These are phyloP conservation scores for Chaetomium sp. DNA, from an alignment of 2,329 filamentous ascomycete genomes.

Conservation along the genomic window DNA sequence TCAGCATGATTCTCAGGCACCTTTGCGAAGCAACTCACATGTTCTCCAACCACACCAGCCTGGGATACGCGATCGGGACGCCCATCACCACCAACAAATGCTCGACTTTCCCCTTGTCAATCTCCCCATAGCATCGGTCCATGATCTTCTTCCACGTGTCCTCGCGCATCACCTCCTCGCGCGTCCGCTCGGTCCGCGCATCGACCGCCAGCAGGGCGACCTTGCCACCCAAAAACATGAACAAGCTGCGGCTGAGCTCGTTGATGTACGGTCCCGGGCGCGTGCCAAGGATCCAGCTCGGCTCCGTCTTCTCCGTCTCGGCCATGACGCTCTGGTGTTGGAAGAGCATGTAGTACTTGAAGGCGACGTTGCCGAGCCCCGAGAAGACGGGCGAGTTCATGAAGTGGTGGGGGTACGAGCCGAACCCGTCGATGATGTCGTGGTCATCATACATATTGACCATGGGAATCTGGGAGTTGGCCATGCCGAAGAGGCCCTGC, in stretches of 20 bases:
- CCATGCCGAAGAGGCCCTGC: conserved; percentile 89
- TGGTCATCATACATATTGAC: conserved; percentile 98
- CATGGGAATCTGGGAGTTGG: conserved; percentile 94
- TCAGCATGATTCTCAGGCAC: conserved; percentile 10
- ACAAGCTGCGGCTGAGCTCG: conserved; percentile 81
- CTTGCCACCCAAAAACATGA: conserved; percentile 77
- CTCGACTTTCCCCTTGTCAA: conserved; percentile 80
- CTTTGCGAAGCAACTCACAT: conserved; percentile 53
- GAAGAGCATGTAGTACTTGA: conserved; percentile 99
- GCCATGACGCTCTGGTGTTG: conserved; percentile 87
- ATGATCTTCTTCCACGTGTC: conserved; percentile 86
- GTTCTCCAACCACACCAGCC: conserved; percentile 72
- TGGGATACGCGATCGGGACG: conserved; percentile 79
- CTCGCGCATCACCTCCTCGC: conserved; percentile 76
- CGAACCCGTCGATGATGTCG: conserved; percentile 87
- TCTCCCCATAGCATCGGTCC: conserved; percentile 79
- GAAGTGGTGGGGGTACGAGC: conserved; percentile 88
- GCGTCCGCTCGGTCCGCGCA: conserved; percentile 85
- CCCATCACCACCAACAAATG: conserved; percentile 87
- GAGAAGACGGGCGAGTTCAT: conserved; percentile 90
- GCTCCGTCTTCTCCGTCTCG: conserved; percentile 81
- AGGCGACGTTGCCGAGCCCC: conserved; percentile 85
- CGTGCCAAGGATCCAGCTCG: conserved; percentile 85
- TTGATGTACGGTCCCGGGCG: conserved; percentile 87
- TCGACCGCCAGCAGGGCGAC: conserved; percentile 86